Percentiles rank a stretch among this genome's conserved stretches.
These are phyloP conservation scores for Auriscalpium microsporum DNA, from an alignment of 768 basidiomycete species.

Conservation along the genomic window DNA sequence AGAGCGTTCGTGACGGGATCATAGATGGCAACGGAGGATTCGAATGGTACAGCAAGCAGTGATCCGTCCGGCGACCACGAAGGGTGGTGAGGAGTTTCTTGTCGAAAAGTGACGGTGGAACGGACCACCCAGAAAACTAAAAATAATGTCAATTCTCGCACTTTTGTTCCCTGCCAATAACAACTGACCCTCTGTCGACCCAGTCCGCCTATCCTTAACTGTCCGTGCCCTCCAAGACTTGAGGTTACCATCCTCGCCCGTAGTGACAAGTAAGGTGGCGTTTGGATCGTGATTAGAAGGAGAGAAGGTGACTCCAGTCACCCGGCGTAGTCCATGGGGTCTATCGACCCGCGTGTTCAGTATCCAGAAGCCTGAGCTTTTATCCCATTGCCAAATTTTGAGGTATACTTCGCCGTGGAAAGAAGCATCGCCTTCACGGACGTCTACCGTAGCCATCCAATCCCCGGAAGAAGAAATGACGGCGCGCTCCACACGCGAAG, in stretches of 20 bases:
- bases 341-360: slow-evolving; percentile 86
- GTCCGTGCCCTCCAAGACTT: slow-evolving; percentile 72
- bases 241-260: slow-evolving; percentile 64
- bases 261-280: slow-evolving; percentile 52
- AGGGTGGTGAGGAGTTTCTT: slow-evolving; percentile 53
- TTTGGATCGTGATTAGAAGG: slow-evolving; percentile 29
- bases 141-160: neutral
- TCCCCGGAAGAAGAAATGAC: slow-evolving; percentile 59
- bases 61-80: slow-evolving; percentile 86
- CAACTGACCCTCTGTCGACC: slow-evolving; percentile 40
- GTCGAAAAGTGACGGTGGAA: slow-evolving; percentile 61
- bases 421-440: slow-evolving; percentile 54
- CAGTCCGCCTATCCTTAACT: slow-evolving; percentile 36
- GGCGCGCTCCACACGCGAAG: slow-evolving; percentile 63
- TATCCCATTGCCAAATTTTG: slow-evolving; percentile 88
- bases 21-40: slow-evolving; percentile 62
- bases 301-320: slow-evolving; percentile 66
- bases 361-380: slow-evolving; percentile 49
- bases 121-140: slow-evolving; percentile 75
- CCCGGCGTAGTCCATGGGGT: slow-evolving; percentile 63
- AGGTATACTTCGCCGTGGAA: slow-evolving; percentile 68
- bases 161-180: neutral
- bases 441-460: slow-evolving; percentile 92
- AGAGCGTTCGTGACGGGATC: slow-evolving; percentile 56
- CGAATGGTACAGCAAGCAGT: slow-evolving; percentile 67